Percentiles rank a stretch among this genome's conserved stretches.
Conservation (phyloP, 73 alveolate genomes). For the Tetrahymena malaccensis region DNA sequence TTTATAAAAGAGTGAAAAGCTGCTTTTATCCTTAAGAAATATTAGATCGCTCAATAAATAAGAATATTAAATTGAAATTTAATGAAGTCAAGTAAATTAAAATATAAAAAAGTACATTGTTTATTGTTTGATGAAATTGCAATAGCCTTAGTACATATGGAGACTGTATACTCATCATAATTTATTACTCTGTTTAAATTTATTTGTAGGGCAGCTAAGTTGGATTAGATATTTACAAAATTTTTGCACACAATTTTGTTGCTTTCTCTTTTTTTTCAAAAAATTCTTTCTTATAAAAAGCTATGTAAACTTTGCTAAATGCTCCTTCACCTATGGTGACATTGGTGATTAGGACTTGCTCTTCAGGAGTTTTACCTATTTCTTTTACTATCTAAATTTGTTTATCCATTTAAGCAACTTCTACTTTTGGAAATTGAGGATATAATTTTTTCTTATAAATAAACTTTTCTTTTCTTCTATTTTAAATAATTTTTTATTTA, state of each 20-base stretch:
- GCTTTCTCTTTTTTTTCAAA: neutral
- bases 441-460: neutral
- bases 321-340: neutral
- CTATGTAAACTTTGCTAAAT: neutral
- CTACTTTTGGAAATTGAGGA: neutral
- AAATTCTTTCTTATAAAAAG: neutral
- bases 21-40: too few species aligned
- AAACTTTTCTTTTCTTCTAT: neutral
- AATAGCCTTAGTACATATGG: neutral
- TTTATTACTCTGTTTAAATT: neutral
- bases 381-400: neutral
- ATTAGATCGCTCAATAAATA: too few species aligned
- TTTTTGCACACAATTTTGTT: neutral
- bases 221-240: neutral
- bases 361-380: neutral
- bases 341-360: neutral
- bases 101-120: neutral
- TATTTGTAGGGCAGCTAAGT: neutral
- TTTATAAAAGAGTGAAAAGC: too few species aligned
- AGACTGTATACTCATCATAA: neutral
- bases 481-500: neutral
- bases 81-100: neutral
- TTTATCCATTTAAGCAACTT: neutral
- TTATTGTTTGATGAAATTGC: neutral
- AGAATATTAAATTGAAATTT: too few species aligned